These are phyloP conservation scores for Ascocoryne sarcoides DNA, from an alignment of 2,329 filamentous ascomycete species.

Conservation along the genomic window DNA sequence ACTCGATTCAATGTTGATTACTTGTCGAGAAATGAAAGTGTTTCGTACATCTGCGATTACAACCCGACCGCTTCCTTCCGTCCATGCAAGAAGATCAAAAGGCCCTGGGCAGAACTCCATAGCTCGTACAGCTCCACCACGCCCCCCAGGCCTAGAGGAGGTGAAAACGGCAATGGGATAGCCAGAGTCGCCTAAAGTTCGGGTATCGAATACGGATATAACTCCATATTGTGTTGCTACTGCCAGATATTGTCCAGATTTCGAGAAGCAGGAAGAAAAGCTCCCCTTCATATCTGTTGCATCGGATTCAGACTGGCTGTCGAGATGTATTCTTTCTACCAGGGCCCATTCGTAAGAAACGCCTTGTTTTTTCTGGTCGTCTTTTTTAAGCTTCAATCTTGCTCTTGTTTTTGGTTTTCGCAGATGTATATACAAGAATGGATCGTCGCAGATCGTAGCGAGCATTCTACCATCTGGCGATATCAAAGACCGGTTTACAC, in stretches of 20 bases:
- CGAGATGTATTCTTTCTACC: conserved; percentile 45
- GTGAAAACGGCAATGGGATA: conserved; percentile 67
- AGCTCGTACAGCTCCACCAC: conserved; percentile 67
- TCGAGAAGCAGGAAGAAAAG: conserved; percentile 71
- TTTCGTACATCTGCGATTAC: conserved; percentile 66
- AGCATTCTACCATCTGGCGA: conserved; percentile 79
- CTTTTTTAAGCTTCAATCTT: conserved; percentile 12
- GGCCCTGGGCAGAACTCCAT: conserved; percentile 89
- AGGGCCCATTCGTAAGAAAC: conserved; percentile 44
- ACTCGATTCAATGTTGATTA: conserved; percentile 54
- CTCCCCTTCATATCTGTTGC: conserved; percentile 53
- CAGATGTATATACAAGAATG: conserved; percentile 75
- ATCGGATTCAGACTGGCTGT: conserved; percentile 48
- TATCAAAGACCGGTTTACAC: conserved; percentile 89
- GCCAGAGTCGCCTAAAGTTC: conserved; percentile 39
- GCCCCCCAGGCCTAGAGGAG: conserved; percentile 55
- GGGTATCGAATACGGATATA: conserved; percentile 64
- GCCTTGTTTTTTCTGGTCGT: too few relatives aligned
- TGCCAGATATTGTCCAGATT: conserved; percentile 61
- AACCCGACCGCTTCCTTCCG: conserved; percentile 73
- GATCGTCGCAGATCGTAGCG: conserved; percentile 79
- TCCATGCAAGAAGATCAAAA: conserved; percentile 84
- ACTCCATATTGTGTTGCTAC: conserved; percentile 74
- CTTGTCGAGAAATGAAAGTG: conserved; percentile 59
- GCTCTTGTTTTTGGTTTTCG: conserved; percentile 29